Percentiles rank a stretch among this genome's conserved stretches.
Conservation (phyloP, 208 protist genomes). For the Acanthamoeba healyi region DNA sequence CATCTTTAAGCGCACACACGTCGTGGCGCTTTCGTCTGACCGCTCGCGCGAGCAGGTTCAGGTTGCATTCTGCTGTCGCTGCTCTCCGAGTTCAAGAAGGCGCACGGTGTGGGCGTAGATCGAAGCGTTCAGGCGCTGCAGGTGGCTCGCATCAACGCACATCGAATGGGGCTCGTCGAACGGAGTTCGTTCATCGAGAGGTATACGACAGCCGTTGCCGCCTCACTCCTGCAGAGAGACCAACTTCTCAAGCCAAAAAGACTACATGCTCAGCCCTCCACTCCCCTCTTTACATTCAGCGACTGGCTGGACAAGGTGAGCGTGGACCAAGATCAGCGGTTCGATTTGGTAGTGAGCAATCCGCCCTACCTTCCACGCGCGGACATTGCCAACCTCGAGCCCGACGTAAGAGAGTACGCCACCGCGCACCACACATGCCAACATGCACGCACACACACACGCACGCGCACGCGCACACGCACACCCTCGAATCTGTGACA, state of each 20-base stretch:
- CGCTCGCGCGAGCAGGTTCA: no score
- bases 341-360: slow-evolving; percentile 49
- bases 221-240: background rate
- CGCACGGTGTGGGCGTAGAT: slow-evolving; percentile 21
- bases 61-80: slow-evolving; percentile 46
- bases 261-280: no score
- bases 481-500: no score
- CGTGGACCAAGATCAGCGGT: background rate
- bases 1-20: background rate
- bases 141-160: slow-evolving; percentile 24
- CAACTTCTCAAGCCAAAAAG: background rate
- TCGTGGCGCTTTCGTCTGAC: background rate
- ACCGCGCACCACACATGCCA: no score
- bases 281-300: background rate
- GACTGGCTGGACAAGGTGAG: slow-evolving; percentile 24
- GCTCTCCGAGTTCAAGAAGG: slow-evolving; percentile 44
- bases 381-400: background rate
- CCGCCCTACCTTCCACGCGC: slow-evolving; percentile 51
- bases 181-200: background rate
- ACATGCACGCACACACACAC: no score
- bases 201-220: background rate
- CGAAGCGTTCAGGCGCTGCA: background rate
- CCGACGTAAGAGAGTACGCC: background rate
- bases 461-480: no score
- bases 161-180: background rate